A percentile compares a stretch with the other conserved stretches of the same genome.
These are phyloP conservation scores for Boletus subcaerulescens DNA, from an alignment of 768 basidiomycete species.

Conservation along the genomic window DNA sequence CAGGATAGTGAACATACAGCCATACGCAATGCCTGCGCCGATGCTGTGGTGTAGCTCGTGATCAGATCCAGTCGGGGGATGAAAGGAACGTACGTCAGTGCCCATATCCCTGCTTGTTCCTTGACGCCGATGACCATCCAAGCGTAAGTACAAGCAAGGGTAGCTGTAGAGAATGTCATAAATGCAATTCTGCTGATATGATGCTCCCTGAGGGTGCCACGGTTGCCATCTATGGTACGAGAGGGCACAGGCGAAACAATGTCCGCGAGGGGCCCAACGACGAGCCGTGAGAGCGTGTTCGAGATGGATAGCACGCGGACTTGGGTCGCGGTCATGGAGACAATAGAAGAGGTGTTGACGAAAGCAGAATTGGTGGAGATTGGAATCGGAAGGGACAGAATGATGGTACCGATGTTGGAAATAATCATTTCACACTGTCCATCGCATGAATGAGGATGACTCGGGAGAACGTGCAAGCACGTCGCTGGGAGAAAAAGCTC, in stretches of 20 bases:
- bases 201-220: conserved; percentile 41
- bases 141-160: conserved; percentile 50
- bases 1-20: conserved; percentile 68
- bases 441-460: background rate
- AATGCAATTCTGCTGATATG: conserved; percentile 62
- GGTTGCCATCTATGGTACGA: conserved; percentile 31
- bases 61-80: background rate
- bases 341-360: conserved; percentile 21
- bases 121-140: conserved; percentile 53
- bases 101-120: conserved; percentile 58
- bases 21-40: conserved; percentile 68
- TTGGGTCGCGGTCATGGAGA: conserved; percentile 53
- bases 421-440: conserved; percentile 76
- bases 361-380: conserved; percentile 3
- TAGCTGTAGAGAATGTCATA: conserved; percentile 44
- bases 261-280: conserved; percentile 70
- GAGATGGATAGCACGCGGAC: conserved; percentile 67
- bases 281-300: conserved; percentile 69
- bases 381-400: conserved; percentile 54
- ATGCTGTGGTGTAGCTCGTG: conserved; percentile 38
- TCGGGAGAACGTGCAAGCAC: background rate
- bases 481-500: conserved; percentile 28
- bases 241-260: conserved; percentile 61
- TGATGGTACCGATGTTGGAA: conserved; percentile 77
- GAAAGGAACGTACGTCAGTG: conserved; percentile 51